Evolutionary conservation across 352 stramenopile genomes (phyloP).

Genomic region (Elongisporangium undulatum): DNA sequence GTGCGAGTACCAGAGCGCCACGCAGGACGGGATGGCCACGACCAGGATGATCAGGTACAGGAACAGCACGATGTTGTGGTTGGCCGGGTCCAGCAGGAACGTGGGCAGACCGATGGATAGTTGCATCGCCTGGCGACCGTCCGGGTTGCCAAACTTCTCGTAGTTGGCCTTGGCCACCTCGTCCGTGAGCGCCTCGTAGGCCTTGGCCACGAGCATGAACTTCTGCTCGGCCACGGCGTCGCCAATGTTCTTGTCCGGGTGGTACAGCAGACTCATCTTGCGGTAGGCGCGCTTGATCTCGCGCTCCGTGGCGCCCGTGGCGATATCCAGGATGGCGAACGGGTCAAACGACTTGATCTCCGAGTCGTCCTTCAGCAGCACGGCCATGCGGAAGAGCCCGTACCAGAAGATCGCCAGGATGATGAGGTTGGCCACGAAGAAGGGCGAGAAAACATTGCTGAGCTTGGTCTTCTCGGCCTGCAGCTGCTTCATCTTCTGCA

Average conservation of each 20-base stretch:
- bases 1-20: constrained; percentile 94
- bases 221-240: constrained; percentile 96
- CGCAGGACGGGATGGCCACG: constrained; percentile 94
- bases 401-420: constrained; percentile 75
- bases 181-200: constrained; percentile 95
- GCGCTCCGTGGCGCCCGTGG: constrained; percentile 83
- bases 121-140: constrained; percentile 97
- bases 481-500: constrained; percentile 84
- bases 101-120: constrained; percentile 95
- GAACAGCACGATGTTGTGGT: constrained; percentile 98
- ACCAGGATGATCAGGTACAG: constrained; percentile 98
- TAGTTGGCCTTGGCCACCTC: constrained; percentile 96
- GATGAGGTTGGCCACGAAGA: constrained; percentile 75
- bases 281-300: constrained; percentile 96
- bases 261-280: constrained; percentile 90
- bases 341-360: constrained; percentile 99
- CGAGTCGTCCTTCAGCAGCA: constrained; percentile 92
- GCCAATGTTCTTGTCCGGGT: constrained; percentile 96
- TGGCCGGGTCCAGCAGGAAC: constrained; percentile 96
- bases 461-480: constrained; percentile 82
- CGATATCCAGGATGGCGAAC: constrained; percentile 96
- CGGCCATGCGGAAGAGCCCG: constrained; percentile 86
- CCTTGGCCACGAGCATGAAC: constrained; percentile 98
- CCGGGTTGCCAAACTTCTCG: constrained; percentile 98
- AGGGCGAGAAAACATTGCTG: constrained; percentile 75